Base-by-base conservation (phyloP, 108 stramenopile species). In the Cyclotella sp. region DNA sequence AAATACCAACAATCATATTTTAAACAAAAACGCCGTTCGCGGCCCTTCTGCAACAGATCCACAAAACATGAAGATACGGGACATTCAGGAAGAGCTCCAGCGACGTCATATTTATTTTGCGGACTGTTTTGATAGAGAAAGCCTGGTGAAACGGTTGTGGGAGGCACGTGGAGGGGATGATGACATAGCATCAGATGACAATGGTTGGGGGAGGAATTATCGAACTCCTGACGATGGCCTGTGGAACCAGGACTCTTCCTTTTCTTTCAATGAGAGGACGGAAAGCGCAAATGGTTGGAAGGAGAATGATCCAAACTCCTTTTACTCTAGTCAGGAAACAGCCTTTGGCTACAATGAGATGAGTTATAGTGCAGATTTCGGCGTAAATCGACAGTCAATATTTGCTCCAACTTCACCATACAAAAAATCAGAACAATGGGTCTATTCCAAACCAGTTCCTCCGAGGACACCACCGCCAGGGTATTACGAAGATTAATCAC, bases 71-170 rank as follows among this genome's bases (percentile, higher is more conserved):
- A 74, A 30, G 27, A 11, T 74, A 41, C 41, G 51, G 34, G 73
- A 74, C 43, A 64, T 74, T 26, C 73, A 64, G 16, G 49, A 30
- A 14, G 73, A 74, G 29, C 45, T 74, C 15, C 22, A 29, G 30
- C 30, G 39, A 6, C 62, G 62, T 24, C 34, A 63, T 0, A 46
- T 61, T 0, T 22, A 22, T 44, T 42, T 39, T 52, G 9, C 0
- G 0, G 73, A 74, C 43, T 74, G 73, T 41, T 65, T 74, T 54
- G 73, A 74, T 74, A 58, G 51, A 9, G 47, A 22, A 0, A 53
- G 62, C 52, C 45, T 74, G 11, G 73, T 63, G 63, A 22, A 18
- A 24, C 34, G 51, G 49, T 43, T 74, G 49, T 30, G 62, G 28
- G 73, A 74, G 40, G 63, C 73, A 1, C 46, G 73, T 15, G 34